Conservation (phyloP, 306 rosid species). For the Leucaena leucocephala region DNA sequence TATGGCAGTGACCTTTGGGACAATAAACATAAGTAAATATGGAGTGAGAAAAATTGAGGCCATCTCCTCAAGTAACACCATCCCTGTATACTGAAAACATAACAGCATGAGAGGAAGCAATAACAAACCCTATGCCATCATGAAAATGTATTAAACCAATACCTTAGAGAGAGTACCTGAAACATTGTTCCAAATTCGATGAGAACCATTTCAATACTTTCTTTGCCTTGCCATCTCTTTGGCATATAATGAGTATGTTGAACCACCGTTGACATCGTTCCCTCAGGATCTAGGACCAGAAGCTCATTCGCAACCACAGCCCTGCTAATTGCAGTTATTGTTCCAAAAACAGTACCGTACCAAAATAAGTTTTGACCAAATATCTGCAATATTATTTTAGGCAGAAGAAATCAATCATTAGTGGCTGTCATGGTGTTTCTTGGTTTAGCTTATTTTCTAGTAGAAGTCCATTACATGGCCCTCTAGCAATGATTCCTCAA, state of each 20-base stretch:
- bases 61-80: constrained; percentile 99
- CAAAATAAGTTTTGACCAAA: constrained; percentile 93
- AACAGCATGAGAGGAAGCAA: constrained; percentile 32
- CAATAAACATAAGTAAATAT: constrained; percentile 74
- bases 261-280: constrained; percentile 83
- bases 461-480: constrained; percentile 72
- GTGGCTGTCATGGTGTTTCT: not conserved
- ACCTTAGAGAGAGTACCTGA: constrained; percentile 56
- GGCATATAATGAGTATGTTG: constrained; percentile 97
- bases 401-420: not conserved
- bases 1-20: constrained; percentile 69
- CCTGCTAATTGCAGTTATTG: constrained; percentile 84
- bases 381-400: constrained; percentile 52
- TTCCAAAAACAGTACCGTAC: constrained; percentile 96
- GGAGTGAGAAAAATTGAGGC: constrained; percentile 96
- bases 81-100: constrained; percentile 76
- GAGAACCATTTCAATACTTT: constrained; percentile 64
- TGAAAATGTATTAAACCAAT: not conserved
- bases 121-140: constrained; percentile 7
- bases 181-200: constrained; percentile 81
- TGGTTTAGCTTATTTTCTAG: constrained; percentile 9
- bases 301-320: constrained; percentile 72
- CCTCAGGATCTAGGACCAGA: constrained; percentile 78
- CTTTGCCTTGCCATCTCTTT: constrained; percentile 93
- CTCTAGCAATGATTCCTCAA: constrained; percentile 92